Percentiles rank a stretch among this genome's conserved stretches.
phyloP scores from a whole-genome alignment of 2,329 filamentous ascomycete species.

The Helotiales sp. region DNA sequence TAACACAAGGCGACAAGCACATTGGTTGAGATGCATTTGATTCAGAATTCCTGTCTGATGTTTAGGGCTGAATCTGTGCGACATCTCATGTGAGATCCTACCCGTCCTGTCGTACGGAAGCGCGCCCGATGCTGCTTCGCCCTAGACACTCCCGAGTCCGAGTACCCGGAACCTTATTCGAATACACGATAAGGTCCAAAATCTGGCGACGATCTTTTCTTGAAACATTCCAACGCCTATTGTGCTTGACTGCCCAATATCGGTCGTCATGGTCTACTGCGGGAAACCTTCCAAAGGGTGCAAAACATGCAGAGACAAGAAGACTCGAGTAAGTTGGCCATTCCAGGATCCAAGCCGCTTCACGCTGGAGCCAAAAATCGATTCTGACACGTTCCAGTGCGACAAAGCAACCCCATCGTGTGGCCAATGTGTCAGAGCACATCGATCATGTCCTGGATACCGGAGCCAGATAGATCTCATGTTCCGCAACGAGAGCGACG shows the following conservation, averaged over 20 bases:
- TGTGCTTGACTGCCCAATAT: not conserved
- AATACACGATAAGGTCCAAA: not conserved
- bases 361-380: not conserved
- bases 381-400: constrained; percentile 36
- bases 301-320: constrained; percentile 17
- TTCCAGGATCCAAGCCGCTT: not conserved
- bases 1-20: not conserved
- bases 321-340: constrained; percentile 19
- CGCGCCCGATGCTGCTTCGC: not conserved
- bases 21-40: not conserved
- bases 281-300: constrained; percentile 23
- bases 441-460: constrained; percentile 54
- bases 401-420: constrained; percentile 52
- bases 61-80: not conserved
- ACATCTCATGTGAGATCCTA: not conserved
- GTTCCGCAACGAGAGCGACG: constrained; percentile 57
- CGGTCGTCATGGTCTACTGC: constrained; percentile 21
- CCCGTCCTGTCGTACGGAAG: not conserved
- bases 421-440: constrained; percentile 54
- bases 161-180: not conserved
- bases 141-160: not conserved
- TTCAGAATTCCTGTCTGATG: not conserved
- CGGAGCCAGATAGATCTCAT: constrained; percentile 56
- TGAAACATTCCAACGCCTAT: not conserved
- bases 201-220: not conserved